Base-by-base conservation (phyloP, 1,139 yeast species). In the Taphrina confusa region DNA sequence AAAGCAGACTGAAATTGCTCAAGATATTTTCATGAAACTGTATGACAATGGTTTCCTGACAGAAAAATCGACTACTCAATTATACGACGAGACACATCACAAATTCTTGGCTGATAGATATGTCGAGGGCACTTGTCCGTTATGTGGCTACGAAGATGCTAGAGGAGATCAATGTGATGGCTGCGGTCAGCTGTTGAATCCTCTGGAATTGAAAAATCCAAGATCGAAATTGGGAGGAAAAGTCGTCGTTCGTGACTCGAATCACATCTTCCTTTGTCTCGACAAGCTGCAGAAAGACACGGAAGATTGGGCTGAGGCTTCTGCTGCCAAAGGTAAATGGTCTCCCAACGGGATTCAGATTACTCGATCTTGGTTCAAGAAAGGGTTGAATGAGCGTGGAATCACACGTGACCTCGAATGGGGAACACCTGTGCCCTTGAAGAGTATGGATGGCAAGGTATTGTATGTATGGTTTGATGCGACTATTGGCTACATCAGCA, bases 381-480 rank as follows among this genome's bases (percentile, higher is more conserved):
- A 88, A 74, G 98, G 98, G 51, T 81, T 92, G 64, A 84, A 83
- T 66, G 92, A 97, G 64, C 85, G 98, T 75, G 89, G 97, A 77
- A 94, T 92, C 71, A 92, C 98, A 18, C 84, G 99, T 76, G 99
- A 92, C 73, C 81, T 92, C 72, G 83, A 84, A 59, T 92, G 99
- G 99, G 99, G 99, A 72, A 90, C 96, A 8, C 97, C 97, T 2
- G 97, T 92, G 33, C 98, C 98, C 56, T 76, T 87, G 66, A 83
- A 87, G 66, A 50, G 57, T 33, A 92, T 80, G 76, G 83, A 85
- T 67, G 84, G 89, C 57, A 92, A 92, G 75, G 98, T 92, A 14
- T 78, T 92, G 70, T 92, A 92, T 71, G 99, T 92, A 63, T 92
- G 99, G 99, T 92, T 92, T 68, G 99, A 92, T 75, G 99, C 99